Base-by-base conservation (phyloP, 1,284 basidiomycete genomes). In the Psilocybe mexicana region DNA sequence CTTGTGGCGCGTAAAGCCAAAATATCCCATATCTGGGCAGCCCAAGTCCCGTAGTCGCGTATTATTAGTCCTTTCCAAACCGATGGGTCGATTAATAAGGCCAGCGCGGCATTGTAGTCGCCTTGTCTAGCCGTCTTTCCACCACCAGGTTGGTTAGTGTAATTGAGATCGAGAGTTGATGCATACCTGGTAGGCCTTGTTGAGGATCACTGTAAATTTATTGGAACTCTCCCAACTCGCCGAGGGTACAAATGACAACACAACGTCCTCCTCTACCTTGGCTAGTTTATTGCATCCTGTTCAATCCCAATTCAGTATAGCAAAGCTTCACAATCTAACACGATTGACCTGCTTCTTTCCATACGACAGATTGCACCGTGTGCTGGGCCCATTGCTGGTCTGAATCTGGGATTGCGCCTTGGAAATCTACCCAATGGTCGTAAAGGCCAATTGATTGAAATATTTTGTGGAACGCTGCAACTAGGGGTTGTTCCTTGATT, bases 1-100 rank as follows among this genome's bases (percentile, higher is more conserved):
- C 91, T 84, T 60, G 80, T 84, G 11, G 86, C 82, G 40, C 87
- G 82, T 58, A 90, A 70, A 23, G 80, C 80, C 38, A 93, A 75
- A 56, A 90, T 82, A 65, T 88, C 83, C 90, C 91, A 93, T 38
- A 92, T 79, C 67, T 88, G 82, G 55, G 79, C 76, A 12, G 87
- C 85, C 90, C 90, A 93, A 38, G 78, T 72, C 30, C 76, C 74
- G 69, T 89, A 89, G 68, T 89, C 86, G 43, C 79, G 73, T 23
- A 90, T 68, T 8, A 78, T 76, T 47, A 93, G 72, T 5, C 86
- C 83, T 3, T 78, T 75, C 90, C 91, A 93, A 14, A 86, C 82
- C 40, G 79, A 75, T 2, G 90, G 85, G 55, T 88, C 82, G 11
- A 93, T 73, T 18, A 93, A 76, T 40, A 81, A 74, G n/a, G 81